Evolutionary conservation across 441 rosid species (phyloP).

Genomic region (Capsella rubella): DNA sequence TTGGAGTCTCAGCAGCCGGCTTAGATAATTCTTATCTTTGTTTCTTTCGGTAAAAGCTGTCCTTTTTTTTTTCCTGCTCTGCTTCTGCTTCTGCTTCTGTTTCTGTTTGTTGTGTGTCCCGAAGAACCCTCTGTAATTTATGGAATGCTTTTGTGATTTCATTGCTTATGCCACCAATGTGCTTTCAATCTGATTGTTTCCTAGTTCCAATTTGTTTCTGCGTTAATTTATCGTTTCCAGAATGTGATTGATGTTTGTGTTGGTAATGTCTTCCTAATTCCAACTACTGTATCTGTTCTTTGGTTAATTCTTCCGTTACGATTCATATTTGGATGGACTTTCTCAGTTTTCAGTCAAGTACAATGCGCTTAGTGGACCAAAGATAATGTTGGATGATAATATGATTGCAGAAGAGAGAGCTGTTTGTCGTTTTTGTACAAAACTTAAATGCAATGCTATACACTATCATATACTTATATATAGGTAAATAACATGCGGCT

Average conservation of each 20-base stretch:
- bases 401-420: not conserved
- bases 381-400: constrained; percentile 11
- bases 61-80: constrained; percentile 15
- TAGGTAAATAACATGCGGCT: not conserved
- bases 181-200: constrained; percentile 1
- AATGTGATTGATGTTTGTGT: not conserved
- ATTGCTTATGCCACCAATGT: constrained; percentile 20
- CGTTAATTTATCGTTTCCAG: too few relatives aligned
- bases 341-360: not conserved
- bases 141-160: constrained; percentile 8
- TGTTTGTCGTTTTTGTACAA: not conserved
- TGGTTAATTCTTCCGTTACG: not conserved
- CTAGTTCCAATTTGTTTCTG: not conserved
- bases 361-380: constrained; percentile 14
- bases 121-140: constrained; percentile 3
- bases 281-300: not conserved
- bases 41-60: constrained; percentile 42
- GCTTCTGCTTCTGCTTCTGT: not conserved
- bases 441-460: not conserved
- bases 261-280: not conserved
- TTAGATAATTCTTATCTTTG: constrained; percentile 10
- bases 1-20: constrained; percentile 64
- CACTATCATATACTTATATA: not conserved
- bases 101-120: constrained; percentile 23
- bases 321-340: not conserved